Conservation (phyloP, 495 filamentous ascomycete genomes). For the Aspergillus asperescens region DNA sequence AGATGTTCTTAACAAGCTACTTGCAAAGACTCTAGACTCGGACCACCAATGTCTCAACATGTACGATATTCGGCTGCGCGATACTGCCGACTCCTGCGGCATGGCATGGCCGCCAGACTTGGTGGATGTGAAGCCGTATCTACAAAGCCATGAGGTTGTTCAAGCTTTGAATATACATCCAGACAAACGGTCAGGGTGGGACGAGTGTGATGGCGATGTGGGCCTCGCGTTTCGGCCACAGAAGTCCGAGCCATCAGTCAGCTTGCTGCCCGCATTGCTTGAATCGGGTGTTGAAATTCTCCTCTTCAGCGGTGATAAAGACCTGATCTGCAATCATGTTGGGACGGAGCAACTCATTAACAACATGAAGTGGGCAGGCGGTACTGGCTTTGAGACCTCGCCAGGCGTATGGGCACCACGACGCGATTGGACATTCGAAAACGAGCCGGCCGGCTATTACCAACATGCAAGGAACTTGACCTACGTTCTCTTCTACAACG, state of each 20-base stretch:
- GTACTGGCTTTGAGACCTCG: constrained; percentile 81
- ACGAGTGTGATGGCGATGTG: constrained; percentile 83
- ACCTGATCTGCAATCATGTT: constrained; percentile 95
- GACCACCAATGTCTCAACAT: constrained; percentile 74
- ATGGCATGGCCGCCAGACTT: constrained; percentile 97
- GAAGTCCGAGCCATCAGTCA: constrained; percentile 65
- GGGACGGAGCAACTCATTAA: constrained; percentile 89
- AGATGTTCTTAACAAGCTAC: constrained; percentile 61
- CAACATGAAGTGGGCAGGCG: constrained; percentile 88
- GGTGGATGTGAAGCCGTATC: constrained; percentile 67
- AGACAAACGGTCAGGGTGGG: constrained; percentile 80
- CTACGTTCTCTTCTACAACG: constrained; percentile 92
- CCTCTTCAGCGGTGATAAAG: constrained; percentile 89
- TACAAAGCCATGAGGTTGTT: constrained; percentile 74
- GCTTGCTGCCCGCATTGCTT: constrained; percentile 71
- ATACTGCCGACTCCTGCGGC: constrained; percentile 71
- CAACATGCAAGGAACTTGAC: constrained; percentile 92
- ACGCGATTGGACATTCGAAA: constrained; percentile 92
- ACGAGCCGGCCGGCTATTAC: constrained; percentile 82
- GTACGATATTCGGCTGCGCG: constrained; percentile 85
- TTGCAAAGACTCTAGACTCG: constrained; percentile 50
- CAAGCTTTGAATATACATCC: constrained; percentile 75
- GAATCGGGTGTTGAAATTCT: constrained; percentile 64
- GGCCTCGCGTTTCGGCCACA: constrained; percentile 58
- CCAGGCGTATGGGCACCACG: constrained; percentile 88